phyloP scores from a whole-genome alignment of 75 land plant species.

The Larix kaempferi region DNA sequence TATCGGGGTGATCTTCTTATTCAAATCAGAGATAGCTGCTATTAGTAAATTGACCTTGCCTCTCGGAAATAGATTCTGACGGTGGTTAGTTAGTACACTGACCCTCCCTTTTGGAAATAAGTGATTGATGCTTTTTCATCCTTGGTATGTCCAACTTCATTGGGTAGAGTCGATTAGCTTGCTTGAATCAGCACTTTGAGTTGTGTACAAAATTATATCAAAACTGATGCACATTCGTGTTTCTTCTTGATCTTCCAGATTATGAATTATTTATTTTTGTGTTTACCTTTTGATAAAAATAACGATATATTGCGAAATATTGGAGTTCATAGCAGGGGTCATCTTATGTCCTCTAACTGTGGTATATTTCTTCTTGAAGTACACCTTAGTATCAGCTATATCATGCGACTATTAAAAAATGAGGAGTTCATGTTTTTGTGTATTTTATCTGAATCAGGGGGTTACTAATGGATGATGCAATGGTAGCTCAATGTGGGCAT shows the following conservation, averaged over 20 bases:
- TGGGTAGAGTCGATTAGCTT: neutral
- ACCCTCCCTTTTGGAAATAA: neutral
- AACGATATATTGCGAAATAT: too few relatives aligned
- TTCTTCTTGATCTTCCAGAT: neutral
- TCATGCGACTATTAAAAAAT: neutral
- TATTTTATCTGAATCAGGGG: constrained; percentile 14
- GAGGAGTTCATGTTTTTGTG: neutral
- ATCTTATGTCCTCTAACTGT: neutral
- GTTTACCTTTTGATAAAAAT: too few relatives aligned
- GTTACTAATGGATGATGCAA: constrained; percentile 37
- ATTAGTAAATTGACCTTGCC: neutral
- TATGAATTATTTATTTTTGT: too few relatives aligned
- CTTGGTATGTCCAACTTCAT: too few relatives aligned
- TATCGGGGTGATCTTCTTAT: neutral
- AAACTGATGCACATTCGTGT: neutral
- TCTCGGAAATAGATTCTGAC: neutral
- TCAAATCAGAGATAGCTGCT: neutral
- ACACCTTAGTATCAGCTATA: neutral
- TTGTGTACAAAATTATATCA: neutral
- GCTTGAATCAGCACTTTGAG: neutral
- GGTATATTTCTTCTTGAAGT: neutral
- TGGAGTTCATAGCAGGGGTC: too few relatives aligned
- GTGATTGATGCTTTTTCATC: neutral
- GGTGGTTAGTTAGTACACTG: neutral
- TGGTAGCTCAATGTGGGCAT: constrained; percentile 40